Percentiles rank a stretch among this genome's conserved stretches.
Conservation (phyloP, 441 rosid species). For the Adansonia grandidieri region DNA sequence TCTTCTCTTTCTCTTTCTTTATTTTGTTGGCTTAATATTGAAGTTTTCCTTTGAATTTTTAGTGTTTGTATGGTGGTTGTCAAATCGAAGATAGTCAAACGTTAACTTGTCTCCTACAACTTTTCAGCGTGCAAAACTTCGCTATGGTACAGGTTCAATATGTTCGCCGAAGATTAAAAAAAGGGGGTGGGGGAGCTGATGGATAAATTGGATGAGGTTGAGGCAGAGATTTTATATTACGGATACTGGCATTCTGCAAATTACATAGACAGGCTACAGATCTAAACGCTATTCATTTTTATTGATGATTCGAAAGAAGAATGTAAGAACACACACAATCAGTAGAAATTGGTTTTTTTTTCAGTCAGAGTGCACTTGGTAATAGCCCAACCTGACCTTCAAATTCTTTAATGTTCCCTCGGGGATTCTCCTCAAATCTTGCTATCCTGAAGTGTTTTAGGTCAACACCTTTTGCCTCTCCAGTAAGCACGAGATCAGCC, state of each 20-base stretch:
- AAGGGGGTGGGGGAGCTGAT: not conserved
- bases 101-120: not conserved
- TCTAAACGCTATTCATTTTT: not conserved
- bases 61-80: not conserved
- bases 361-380: slow-evolving; percentile 4
- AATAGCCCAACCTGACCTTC: slow-evolving; percentile 51
- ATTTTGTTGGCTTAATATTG: not conserved
- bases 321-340: not conserved
- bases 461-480: slow-evolving; percentile 61
- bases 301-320: not conserved
- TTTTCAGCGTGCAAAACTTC: not conserved
- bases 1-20: not conserved
- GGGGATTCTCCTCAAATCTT: slow-evolving; percentile 62
- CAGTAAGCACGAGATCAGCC: slow-evolving; percentile 60
- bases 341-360: not conserved
- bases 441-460: slow-evolving; percentile 53
- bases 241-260: not conserved
- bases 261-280: not conserved
- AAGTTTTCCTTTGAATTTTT: not conserved
- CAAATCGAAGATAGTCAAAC: not conserved
- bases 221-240: not conserved
- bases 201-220: not conserved
- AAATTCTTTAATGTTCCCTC: slow-evolving; percentile 56
- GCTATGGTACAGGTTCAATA: too few species aligned
- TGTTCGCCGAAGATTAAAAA: too few species aligned